A percentile compares a stretch with the other conserved stretches of the same genome.
Evolutionary conservation across 2,329 filamentous ascomycete genomes (phyloP).

Genomic region (Coniochaeta ligniaria): DNA sequence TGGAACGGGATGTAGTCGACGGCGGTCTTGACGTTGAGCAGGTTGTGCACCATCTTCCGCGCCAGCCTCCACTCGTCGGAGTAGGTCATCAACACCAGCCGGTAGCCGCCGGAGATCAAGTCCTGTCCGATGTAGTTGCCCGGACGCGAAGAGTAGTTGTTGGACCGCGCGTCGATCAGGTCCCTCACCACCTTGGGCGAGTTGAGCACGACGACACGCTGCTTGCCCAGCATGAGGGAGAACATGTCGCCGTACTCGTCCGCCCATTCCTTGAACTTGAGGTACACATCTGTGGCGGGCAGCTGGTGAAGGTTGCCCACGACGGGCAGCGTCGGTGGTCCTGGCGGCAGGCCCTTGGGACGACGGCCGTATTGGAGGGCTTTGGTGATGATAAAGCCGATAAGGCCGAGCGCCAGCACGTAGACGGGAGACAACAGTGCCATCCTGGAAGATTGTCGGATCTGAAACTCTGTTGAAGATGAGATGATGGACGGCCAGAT

Average conservation of each 20-base stretch:
- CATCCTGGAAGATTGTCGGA: not conserved
- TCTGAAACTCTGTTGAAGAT: too few relatives aligned
- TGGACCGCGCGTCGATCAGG: conserved; percentile 40
- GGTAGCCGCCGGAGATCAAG: not conserved
- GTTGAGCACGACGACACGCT: conserved; percentile 20
- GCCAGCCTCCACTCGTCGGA: conserved; percentile 20
- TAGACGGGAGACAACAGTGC: not conserved
- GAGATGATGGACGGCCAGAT: too few relatives aligned
- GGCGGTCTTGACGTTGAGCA: conserved; percentile 35
- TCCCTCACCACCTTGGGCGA: conserved; percentile 39
- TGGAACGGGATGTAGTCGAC: conserved; percentile 43
- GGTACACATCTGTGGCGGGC: conserved; percentile 29
- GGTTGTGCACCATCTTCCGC: conserved; percentile 30
- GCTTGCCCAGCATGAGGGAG: not conserved
- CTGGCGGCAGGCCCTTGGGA: conserved; percentile 10
- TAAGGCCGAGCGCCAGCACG: not conserved
- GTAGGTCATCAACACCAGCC: conserved; percentile 11
- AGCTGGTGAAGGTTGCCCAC: conserved; percentile 45
- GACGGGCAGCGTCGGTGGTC: conserved; percentile 37
- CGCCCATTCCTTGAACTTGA: conserved; percentile 45
- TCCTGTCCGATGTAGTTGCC: not conserved
- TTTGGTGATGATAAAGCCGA: conserved; percentile 7
- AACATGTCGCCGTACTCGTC: conserved; percentile 28
- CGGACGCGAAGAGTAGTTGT: conserved; percentile 40
- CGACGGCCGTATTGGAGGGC: conserved; percentile 13